Conservation (phyloP, 345 rosid genomes). For the Lepidium aucheri region DNA sequence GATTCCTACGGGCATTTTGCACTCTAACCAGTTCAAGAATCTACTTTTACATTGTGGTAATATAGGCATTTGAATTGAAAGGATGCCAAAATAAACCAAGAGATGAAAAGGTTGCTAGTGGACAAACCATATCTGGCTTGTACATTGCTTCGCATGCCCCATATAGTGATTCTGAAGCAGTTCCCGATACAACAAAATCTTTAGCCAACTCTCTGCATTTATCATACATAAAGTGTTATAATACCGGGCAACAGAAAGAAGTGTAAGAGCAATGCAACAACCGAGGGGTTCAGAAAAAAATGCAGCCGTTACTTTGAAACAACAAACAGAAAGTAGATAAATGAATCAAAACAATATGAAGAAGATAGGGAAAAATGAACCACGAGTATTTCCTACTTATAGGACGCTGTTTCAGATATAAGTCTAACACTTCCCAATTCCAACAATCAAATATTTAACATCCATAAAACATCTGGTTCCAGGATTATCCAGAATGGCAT, state of each 20-base stretch:
- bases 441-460: not conserved
- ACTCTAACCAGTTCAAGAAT: not conserved
- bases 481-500: not conserved
- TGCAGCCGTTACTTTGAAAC: not conserved
- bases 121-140: constrained; percentile 88
- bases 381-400: not conserved
- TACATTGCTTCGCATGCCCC: constrained; percentile 95
- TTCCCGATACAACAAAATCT: constrained; percentile 93
- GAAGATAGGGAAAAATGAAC: not conserved
- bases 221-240: not conserved
- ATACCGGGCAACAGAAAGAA: not conserved
- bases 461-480: not conserved
- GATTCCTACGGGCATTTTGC: not conserved
- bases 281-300: not conserved
- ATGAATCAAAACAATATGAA: not conserved
- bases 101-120: not conserved
- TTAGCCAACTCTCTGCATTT: constrained; percentile 80
- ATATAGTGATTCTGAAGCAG: constrained; percentile 91
- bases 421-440: not conserved
- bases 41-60: not conserved
- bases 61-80: not conserved
- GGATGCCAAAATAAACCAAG: not conserved
- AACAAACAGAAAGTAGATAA: not conserved
- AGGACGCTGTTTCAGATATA: not conserved
- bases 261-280: not conserved